phyloP scores from a whole-genome alignment of 116 monocot species.

The Papilionanthe hybrid region DNA sequence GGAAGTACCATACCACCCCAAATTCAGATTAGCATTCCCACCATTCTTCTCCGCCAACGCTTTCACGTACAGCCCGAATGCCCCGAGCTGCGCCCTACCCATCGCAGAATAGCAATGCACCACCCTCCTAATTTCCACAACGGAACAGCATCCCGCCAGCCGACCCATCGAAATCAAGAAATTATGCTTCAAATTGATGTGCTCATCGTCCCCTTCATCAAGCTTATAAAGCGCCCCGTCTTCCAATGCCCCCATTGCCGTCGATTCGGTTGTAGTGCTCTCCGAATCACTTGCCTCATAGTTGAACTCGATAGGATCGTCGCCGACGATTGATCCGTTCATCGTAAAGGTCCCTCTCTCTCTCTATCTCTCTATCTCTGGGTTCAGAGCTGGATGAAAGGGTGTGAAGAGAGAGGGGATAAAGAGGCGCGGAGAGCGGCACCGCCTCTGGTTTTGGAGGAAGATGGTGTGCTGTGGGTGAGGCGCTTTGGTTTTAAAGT shows the following conservation, averaged over 20 bases:
- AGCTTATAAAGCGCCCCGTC: conserved; percentile 15
- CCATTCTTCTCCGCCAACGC: conserved; percentile 33
- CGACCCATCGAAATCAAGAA: conserved; percentile 43
- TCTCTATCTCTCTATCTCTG: background rate
- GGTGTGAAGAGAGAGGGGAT: background rate
- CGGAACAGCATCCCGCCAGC: conserved; percentile 29
- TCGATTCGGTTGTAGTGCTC: background rate
- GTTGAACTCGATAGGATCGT: background rate
- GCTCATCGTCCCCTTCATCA: conserved; percentile 26
- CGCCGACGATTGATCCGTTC: background rate
- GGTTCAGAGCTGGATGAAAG: background rate
- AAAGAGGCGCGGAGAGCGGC: background rate
- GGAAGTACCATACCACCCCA: conserved; percentile 41
- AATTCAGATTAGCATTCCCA: conserved; percentile 41
- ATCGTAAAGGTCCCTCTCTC: background rate
- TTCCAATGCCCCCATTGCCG: background rate
- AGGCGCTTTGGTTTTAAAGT: too few relatives aligned
- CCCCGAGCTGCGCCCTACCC: conserved; percentile 19
- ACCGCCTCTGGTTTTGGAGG: background rate
- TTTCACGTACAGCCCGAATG: conserved; percentile 29
- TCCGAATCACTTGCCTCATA: conserved; percentile 14
- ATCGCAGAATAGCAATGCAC: conserved; percentile 10
- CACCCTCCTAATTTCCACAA: conserved; percentile 21
- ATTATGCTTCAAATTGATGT: conserved; percentile 33
- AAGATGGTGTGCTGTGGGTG: too few relatives aligned